Base-by-base conservation (phyloP, 331 rosid species). In the Acacia pycnantha region DNA sequence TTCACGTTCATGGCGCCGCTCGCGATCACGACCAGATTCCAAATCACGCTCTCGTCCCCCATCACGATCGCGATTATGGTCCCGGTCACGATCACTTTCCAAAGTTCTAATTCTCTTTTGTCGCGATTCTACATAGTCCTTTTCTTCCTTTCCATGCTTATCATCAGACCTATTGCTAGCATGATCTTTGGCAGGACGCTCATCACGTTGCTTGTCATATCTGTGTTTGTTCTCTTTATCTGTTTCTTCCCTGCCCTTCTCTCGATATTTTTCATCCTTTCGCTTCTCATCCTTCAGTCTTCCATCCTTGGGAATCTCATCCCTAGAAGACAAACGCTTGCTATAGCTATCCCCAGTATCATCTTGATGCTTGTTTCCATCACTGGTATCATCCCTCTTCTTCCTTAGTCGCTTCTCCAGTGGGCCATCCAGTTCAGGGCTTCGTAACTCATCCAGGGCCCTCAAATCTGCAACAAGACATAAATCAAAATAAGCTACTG, bases 211-310 rank as follows among this genome's bases (percentile, higher is more conserved):
- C 79, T 83, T 88, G 58, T 88, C 93, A 77, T 87, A 88, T 41
- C 86, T 83, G 16, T 84, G 87, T 84, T 89, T 91, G 84, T 70
- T 88, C 69, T 89, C 95, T 82, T 74, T 86, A 41, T 91, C 90
- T 46, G 73, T 46, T 29, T 86, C 93, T 83, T 90, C 93, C 66
- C 88, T 82, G 56, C 79, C 71, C 81, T 90, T 91, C 82, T 88
- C 93, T 77, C 70, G 86, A 66, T 83, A 79, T 80, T 84, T 88
- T 27, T 91, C 96, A 79, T 91, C 96, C 84, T 85, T 91, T 68
- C 83, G 93, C 81, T 85, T 91, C 82, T 91, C 96, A 82, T 87
- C 89, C 86, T 88, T 91, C 50, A 82, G 86, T 70, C 82, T 85
- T 78, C 79, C 91, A 79, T 90, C 94, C 85, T 86, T 87, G n/a